Base-by-base conservation (phyloP, 768 basidiomycete species). In the Hortiboletus flavorubellus region DNA sequence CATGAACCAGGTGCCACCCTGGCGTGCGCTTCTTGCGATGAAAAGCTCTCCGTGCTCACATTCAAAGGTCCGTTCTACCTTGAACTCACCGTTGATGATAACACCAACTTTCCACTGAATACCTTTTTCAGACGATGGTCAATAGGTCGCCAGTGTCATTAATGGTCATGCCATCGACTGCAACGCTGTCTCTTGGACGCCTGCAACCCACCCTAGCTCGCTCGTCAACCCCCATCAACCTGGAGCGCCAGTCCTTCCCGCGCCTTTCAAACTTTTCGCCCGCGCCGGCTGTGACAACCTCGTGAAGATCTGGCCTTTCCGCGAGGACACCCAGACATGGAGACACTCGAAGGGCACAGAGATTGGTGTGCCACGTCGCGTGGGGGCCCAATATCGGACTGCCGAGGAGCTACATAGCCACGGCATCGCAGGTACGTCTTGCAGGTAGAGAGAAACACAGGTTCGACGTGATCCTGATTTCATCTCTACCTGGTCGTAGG, bases 311-410 rank as follows among this genome's bases (percentile, higher is more conserved):
- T 98, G 96, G 96, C 85, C 81, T 1, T 97, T 86, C 76, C 83
- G 86, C 58, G 91, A 95, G 51, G 88, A 91, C 50, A 80, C 85
- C 9, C 89, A 94, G 70, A 83, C 89, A 11, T 97, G 95, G 93
- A 78, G 21, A 21, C 21, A 21, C 21, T 82, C 12, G 91, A 93
- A 63, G 95, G 94, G 69, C 96, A 99, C 72, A 82, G 88, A 0
- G 96, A 99, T 21, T 21, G 96, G 95, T 98, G n/a, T 81, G 96
- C 46, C 96, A 98, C 68, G 95, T 98, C 16, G 92, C 96, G 0
- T 98, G 95, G 94, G 95, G 95, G 1, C 96, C 97, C 0, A 97
- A 93, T 62, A 95, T 98, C 59, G 97, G 97, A 0, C 79, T 98
- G 16, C 93, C 96, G 0, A 82, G 93, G 58, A 89, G 87, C 66